Evolutionary conservation across 495 filamentous ascomycete genomes (phyloP), one percentile per base, ranked within the genome.

Genomic region (Bryoglossum gracile): DNA sequence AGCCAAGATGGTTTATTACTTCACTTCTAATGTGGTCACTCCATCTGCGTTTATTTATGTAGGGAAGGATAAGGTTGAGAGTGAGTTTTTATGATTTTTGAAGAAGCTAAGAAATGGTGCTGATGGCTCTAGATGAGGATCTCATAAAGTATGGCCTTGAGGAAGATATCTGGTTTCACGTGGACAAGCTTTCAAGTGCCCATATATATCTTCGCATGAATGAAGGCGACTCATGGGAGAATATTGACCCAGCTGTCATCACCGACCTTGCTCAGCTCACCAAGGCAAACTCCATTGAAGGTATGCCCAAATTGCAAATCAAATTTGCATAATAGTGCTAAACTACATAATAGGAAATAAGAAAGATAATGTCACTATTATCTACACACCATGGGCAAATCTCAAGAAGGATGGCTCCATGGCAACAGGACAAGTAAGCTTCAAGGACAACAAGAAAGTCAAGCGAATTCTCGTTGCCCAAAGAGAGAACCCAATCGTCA

Each of bases 41-140:
- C 82, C 94, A 1, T 56, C 81, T 4, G 92, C 89, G 19, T 88
- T 82, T 57, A 81, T 97, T 54, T 98, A 97, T 62, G 87, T 95
- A 24, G 92, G 92, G 62, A 98, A 97, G 70, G 92, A 98, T 73
- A 98, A 98, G 69, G 87, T 95, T 49, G 92, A 98, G 70, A 98
- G 92, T 96, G 75, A 58, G 83, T 60, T 46, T 53, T 5, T n/a
- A n/a, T n/a, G n/a, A n/a, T n/a, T n/a, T n/a, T n/a, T n/a, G n/a
- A n/a, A n/a, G n/a, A n/a, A n/a, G n/a, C n/a, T n/a, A n/a, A n/a
- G n/a, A n/a, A n/a, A n/a, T n/a, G n/a, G n/a, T n/a, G n/a, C n/a
- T n/a, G n/a, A n/a, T n/a, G n/a, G n/a, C n/a, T n/a, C n/a, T 62
- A 98, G 92, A 97, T 70, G 94, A 98, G 73, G 89, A 94, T 57